Evolutionary conservation across 2,329 filamentous ascomycete species (phyloP).

Genomic region (Colletotrichum sp.): DNA sequence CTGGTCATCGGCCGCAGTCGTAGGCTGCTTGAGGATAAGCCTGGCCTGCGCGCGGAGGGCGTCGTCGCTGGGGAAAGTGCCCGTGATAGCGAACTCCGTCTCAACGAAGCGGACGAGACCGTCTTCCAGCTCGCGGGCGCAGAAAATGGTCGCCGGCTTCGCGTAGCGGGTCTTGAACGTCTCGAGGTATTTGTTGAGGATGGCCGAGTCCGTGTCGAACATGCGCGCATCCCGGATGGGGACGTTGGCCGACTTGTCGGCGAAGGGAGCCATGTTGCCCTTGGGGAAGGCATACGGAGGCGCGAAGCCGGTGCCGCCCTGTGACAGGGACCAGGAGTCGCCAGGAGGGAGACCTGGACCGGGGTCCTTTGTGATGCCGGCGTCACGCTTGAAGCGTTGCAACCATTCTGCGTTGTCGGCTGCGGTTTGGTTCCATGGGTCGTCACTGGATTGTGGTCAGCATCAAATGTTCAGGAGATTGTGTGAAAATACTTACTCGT

Average conservation of each 20-base stretch:
- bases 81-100: constrained; percentile 38
- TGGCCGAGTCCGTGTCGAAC: constrained; percentile 46
- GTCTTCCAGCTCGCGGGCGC: constrained; percentile 62
- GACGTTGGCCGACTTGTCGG: constrained; percentile 27
- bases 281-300: constrained; percentile 59
- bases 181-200: constrained; percentile 54
- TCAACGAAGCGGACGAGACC: constrained; percentile 55
- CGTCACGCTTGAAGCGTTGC: constrained; percentile 64
- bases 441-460: constrained; percentile 49
- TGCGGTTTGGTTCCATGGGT: constrained; percentile 68
- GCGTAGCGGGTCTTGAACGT: constrained; percentile 47
- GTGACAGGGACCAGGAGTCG: constrained; percentile 49
- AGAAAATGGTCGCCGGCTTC: constrained; percentile 58
- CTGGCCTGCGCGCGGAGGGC: constrained; percentile 50
- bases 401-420: constrained; percentile 70
- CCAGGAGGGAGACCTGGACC: constrained; percentile 54
- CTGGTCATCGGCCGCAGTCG: constrained; percentile 60
- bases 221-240: constrained; percentile 40
- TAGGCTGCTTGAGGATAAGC: constrained; percentile 48
- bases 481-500: constrained; percentile 51
- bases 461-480: background rate
- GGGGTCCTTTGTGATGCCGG: constrained; percentile 53
- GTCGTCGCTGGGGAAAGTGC: constrained; percentile 52
- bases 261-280: constrained; percentile 25
- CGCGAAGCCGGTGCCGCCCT: constrained; percentile 59